Conservation (phyloP, 371 early-diverging fungal genomes). For the Blastocladiella emersonii region DNA sequence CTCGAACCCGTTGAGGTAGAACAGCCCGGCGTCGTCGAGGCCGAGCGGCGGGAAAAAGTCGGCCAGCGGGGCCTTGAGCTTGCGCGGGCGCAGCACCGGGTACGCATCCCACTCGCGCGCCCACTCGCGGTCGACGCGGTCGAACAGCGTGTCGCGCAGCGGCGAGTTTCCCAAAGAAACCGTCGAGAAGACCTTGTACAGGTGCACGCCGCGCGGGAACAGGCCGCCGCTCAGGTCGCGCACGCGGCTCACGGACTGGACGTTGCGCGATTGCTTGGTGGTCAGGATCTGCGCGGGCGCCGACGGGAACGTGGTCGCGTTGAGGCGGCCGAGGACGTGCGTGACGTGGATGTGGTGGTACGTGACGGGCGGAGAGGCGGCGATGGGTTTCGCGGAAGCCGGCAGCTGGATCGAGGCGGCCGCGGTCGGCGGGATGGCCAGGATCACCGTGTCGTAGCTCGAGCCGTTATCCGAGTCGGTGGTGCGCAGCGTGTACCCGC, state of each 20-base stretch:
- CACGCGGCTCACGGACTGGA: neutral
- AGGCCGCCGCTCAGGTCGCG: neutral
- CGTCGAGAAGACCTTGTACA: constrained; percentile 39
- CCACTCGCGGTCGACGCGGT: neutral
- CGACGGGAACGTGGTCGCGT: constrained; percentile 20
- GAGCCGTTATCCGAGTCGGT: no score
- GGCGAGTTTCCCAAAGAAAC: no score
- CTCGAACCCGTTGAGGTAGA: constrained; percentile 44
- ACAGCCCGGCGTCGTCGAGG: constrained; percentile 25
- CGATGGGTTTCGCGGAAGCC: neutral
- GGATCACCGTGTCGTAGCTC: constrained; percentile 18
- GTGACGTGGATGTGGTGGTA: constrained; percentile 50
- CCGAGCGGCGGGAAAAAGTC: constrained; percentile 10
- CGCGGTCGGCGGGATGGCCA: constrained; percentile 20
- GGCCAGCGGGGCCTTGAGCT: constrained; percentile 10
- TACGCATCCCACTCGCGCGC: constrained; percentile 47
- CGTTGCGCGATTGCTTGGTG: constrained; percentile 20
- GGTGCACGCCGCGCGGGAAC: neutral
- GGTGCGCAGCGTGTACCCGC: neutral
- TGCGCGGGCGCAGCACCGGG: constrained; percentile 32
- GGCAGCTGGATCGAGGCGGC: no score
- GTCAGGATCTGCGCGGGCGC: constrained; percentile 42
- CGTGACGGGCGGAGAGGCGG: constrained; percentile 10
- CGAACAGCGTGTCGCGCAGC: constrained; percentile 13
- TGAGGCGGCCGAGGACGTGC: constrained; percentile 37